A percentile compares a stretch with the other conserved stretches of the same genome.
These are phyloP conservation scores for Saccharomycopsis fermentans DNA, from an alignment of 805 yeast genomes.

Conservation along the genomic window DNA sequence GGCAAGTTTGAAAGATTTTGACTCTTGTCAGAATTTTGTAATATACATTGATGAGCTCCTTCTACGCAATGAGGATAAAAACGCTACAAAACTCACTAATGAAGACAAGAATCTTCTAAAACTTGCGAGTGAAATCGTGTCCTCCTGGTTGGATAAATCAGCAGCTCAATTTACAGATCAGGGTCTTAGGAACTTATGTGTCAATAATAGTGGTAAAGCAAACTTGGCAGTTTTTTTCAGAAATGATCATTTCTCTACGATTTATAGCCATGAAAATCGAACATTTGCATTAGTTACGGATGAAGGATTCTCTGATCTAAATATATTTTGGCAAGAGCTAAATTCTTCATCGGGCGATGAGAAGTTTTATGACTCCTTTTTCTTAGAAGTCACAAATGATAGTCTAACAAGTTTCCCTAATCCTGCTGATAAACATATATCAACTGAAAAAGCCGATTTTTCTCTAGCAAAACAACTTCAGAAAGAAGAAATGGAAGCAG, in stretches of 20 bases:
- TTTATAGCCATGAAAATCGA: conserved; percentile 35
- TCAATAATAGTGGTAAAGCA: conserved; percentile 35
- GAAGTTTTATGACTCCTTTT: conserved; percentile 57
- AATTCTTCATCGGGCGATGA: conserved; percentile 61
- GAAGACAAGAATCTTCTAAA: background rate
- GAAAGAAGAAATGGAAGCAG: conserved; percentile 45
- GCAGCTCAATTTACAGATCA: conserved; percentile 65
- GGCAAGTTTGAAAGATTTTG: conserved; percentile 38
- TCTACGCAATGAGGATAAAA: background rate
- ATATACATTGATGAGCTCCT: conserved; percentile 33
- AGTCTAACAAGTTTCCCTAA: background rate
- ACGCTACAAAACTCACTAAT: background rate
- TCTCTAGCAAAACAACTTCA: conserved; percentile 38
- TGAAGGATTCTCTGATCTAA: conserved; percentile 41
- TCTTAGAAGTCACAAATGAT: conserved; percentile 32
- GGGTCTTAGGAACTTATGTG: conserved; percentile 45
- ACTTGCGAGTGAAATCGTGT: conserved; percentile 22
- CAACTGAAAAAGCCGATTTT: conserved; percentile 26
- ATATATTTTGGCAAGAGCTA: conserved; percentile 78
- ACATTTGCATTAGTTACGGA: conserved; percentile 69
- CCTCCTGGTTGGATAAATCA: conserved; percentile 46
- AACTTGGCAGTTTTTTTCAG: conserved; percentile 68
- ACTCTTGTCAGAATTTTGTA: conserved; percentile 48
- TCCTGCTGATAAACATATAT: conserved; percentile 16
- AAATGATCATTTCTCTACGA: conserved; percentile 79